Base-by-base conservation (phyloP, 176 grass and related monocot genomes). In the Saccharum spontaneum region DNA sequence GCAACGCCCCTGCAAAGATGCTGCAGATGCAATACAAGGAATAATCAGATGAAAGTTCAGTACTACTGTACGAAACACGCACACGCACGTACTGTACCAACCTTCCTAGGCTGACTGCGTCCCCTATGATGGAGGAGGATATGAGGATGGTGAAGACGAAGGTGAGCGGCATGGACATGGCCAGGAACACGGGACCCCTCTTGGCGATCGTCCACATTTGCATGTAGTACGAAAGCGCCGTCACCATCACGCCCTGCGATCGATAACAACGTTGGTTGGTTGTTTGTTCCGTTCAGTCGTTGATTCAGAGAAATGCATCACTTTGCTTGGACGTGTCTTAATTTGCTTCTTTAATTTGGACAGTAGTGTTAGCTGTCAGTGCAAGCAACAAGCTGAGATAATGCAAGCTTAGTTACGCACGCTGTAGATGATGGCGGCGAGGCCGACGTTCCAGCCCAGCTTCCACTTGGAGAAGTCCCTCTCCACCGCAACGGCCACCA, bases 191-290 rank as follows among this genome's bases (percentile, higher is more conserved):
- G 2, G 91, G 91, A 0, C 91, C 94, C 36, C 82, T 90, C 89
- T 93, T 93, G 4, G 85, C 55, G 14, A 96, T 87, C 23, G 87
- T 84, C 94, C 94, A 96, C 82, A 90, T 92, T 73, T 96, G 94
- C 83, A 96, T 85, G 84, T 93, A 96, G 83, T 92, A 96, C 0
- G 94, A 89, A 2, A 93, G 68, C 9, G 85, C 94, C 0, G 85
- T 92, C 2, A 93, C 90, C 13, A 92, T 23, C 54, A 90, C 81
- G 3, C 94, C 94, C 94, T 95, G 75, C 16, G 18, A 17, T 17
- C 49, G 14, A 34, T 34, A 34, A 40, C 7, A 40, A 40, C 6
- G 39, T 40, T 40, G 7, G 39, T 40, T 40, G 39, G 0, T 40
- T 39, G 2, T n/a, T 33, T 34, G 33, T 34, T 49, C 46, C 46